Evolutionary conservation across 225 moss, liverwort and hornwort species (phyloP).

Genomic region (Antitrichia curtipendula): DNA sequence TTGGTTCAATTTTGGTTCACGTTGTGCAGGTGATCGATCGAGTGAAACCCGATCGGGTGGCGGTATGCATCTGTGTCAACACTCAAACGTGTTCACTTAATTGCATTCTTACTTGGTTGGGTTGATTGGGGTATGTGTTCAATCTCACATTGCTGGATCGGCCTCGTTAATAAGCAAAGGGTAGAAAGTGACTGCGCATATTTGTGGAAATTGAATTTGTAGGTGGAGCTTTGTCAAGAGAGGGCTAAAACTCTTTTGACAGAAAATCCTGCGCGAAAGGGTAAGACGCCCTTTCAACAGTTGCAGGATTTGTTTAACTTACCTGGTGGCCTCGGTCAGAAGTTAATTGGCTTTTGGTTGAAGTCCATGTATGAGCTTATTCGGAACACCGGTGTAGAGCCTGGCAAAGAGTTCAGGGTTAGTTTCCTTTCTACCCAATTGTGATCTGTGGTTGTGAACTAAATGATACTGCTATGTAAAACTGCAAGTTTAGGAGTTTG

Average conservation of each 20-base stretch:
- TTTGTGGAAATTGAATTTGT: neutral
- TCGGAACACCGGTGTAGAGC: slow-evolving; percentile 91
- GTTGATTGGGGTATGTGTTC: neutral
- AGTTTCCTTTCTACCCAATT: neutral
- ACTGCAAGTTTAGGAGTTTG: neutral
- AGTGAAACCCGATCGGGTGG: slow-evolving; percentile 71
- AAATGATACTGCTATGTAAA: neutral
- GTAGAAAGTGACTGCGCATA: neutral
- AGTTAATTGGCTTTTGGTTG: slow-evolving; percentile 61
- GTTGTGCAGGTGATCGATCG: slow-evolving; percentile 73
- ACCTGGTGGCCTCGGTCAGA: slow-evolving; percentile 77
- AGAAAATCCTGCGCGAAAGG: slow-evolving; percentile 28
- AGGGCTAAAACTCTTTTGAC: slow-evolving; percentile 50
- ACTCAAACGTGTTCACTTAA: neutral
- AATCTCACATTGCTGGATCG: neutral
- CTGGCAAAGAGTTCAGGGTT: slow-evolving; percentile 98
- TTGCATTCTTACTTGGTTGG: neutral
- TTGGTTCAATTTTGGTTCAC: neutral
- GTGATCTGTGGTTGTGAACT: neutral
- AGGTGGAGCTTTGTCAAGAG: slow-evolving; percentile 54
- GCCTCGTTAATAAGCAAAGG: neutral
- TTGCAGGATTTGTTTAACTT: slow-evolving; percentile 45
- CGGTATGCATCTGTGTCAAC: slow-evolving; percentile 27
- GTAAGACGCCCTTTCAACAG: slow-evolving; percentile 41
- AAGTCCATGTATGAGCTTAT: slow-evolving; percentile 84